Evolutionary conservation across 108 stramenopile species (phyloP).

Genomic region (Parietichytrium sp.): DNA sequence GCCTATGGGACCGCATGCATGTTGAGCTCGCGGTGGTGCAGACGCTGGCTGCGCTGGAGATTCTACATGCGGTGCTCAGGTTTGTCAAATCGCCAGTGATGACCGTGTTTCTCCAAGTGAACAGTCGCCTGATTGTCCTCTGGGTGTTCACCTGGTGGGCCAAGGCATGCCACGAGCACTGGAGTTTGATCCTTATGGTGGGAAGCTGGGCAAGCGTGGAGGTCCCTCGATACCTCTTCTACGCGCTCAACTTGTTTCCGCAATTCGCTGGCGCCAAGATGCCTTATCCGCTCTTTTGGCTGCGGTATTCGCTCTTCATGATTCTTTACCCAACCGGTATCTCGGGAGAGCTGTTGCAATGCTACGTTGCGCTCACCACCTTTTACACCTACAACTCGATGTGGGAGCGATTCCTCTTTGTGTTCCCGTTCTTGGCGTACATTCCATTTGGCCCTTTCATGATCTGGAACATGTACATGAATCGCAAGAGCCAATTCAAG

Average conservation of each 20-base stretch:
- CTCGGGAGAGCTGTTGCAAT: conserved; percentile 78
- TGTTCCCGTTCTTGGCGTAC: conserved; percentile 73
- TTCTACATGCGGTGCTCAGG: conserved; percentile 82
- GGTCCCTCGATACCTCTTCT: conserved; percentile 91
- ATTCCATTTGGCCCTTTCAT: conserved; percentile 80
- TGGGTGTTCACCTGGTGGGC: conserved; percentile 68
- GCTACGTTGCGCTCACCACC: conserved; percentile 32
- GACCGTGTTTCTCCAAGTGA: conserved; percentile 87
- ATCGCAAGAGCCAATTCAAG: conserved; percentile 81
- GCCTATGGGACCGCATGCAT: conserved; percentile 45
- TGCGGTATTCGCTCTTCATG: conserved; percentile 90
- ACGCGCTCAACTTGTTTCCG: conserved; percentile 77
- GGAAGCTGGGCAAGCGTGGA: conserved; percentile 82
- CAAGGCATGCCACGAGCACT: conserved; percentile 74
- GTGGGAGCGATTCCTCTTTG: conserved; percentile 61
- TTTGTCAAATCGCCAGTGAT: conserved; percentile 85
- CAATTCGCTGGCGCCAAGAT: conserved; percentile 2
- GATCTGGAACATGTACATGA: conserved; percentile 89
- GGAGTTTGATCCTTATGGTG: conserved; percentile 80
- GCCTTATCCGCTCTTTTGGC: conserved; percentile 86
- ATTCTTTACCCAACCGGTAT: conserved; percentile 92
- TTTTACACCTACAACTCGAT: conserved; percentile 42
- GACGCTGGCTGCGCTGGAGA: conserved; percentile 75
- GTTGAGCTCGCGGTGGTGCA: conserved; percentile 66
- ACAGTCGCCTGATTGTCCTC: conserved; percentile 75